These are phyloP conservation scores for Tetrahymena elliotti DNA, from an alignment of 73 alveolate species.

Conservation along the genomic window DNA sequence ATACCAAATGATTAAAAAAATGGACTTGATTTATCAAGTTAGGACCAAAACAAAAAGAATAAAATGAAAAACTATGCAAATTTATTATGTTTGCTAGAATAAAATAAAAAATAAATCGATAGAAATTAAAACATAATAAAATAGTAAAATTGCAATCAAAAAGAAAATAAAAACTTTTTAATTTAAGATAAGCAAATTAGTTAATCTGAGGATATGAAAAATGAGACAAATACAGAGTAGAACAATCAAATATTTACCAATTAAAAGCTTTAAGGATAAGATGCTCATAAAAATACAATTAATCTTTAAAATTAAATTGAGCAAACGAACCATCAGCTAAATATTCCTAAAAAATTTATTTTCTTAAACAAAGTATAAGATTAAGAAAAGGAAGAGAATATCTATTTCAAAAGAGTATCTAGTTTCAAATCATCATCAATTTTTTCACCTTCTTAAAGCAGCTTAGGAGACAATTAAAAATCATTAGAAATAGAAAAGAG, in stretches of 20 bases:
- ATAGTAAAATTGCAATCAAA: not conserved
- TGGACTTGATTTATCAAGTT: too few relatives aligned
- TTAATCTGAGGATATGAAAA: not conserved
- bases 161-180: too few relatives aligned
- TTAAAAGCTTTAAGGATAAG: not conserved
- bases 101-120: too few relatives aligned
- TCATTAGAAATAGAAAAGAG: not conserved
- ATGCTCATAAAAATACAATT: too few relatives aligned
- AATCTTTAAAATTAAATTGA: too few relatives aligned
- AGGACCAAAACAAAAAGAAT: not conserved
- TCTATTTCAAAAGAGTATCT: not conserved
- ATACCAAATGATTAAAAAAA: too few relatives aligned
- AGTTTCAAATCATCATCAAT: not conserved
- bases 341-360: too few relatives aligned
- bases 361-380: not conserved
- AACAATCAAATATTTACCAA: not conserved
- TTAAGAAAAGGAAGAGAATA: not conserved
- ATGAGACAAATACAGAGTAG: not conserved
- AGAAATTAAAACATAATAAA: too few relatives aligned
- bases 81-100: not conserved
- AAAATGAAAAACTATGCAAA: not conserved
- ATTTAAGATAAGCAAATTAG: not conserved
- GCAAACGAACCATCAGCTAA: too few relatives aligned
- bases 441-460: not conserved
- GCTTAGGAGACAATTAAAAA: not conserved